Evolutionary conservation across 148 eudicot genomes (phyloP).

Genomic region (Heliamphora exappendiculata): DNA sequence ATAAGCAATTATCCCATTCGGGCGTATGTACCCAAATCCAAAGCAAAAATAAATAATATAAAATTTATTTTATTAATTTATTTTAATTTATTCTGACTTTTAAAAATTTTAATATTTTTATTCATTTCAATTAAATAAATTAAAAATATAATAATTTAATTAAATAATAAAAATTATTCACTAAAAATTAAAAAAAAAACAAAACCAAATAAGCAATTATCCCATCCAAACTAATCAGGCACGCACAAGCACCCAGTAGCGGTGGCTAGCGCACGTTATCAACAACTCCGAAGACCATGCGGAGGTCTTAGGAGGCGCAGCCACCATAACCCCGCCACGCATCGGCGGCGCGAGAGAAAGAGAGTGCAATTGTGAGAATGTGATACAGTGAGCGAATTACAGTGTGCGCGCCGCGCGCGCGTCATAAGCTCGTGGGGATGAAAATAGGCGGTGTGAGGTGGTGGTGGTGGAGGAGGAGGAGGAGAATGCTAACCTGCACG

Average conservation of each 20-base stretch:
- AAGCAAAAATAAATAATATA: no score
- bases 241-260: background rate
- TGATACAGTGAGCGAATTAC: background rate
- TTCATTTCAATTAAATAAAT: no score
- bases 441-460: background rate
- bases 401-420: background rate
- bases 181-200: background rate
- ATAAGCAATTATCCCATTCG: no score
- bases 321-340: background rate
- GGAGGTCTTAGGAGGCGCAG: background rate
- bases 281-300: background rate
- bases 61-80: no score
- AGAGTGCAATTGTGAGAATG: background rate
- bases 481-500: constrained; percentile 55
- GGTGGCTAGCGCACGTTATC: background rate
- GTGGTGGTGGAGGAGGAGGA: no score
- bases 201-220: background rate
- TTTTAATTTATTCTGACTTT: no score
- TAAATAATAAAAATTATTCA: no score
- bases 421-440: background rate
- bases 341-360: no score
- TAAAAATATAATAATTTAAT: no score
- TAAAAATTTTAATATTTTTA: no score
- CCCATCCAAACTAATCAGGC: no score
- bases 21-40: no score